Base-by-base conservation (phyloP, 1,139 yeast genomes). In the Suhomyces kunorum region DNA sequence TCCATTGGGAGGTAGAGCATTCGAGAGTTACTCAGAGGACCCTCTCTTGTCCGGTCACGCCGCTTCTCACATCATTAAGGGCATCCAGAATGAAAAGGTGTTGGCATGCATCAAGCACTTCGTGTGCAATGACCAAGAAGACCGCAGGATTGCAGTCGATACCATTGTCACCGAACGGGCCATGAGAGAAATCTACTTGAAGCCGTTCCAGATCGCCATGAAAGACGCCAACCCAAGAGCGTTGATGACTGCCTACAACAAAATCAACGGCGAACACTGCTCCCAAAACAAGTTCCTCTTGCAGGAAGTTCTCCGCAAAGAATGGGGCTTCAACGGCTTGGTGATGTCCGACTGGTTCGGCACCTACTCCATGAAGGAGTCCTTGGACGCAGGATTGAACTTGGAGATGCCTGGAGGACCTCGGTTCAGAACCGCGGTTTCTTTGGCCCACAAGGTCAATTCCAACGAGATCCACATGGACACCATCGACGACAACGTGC, bases 401-500 rank as follows among this genome's bases (percentile, higher is more conserved):
- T 50, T 54, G 46, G 58, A 54, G 34, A 54, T 54, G 58, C 58
- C 58, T 7, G 58, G 58, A 7, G 51, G 50, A 5, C 36, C 54
- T 23, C 37, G 55, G 19, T 50, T 51, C 45, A 45, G 55, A 32
- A 31, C 44, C 34, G 33, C 46, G 29, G 34, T 49, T 38, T 40
- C 45, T 13, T 41, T 47, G 18, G 28, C 45, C 12, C 57, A 53
- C 38, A 42, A 42, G 19, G 48, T 51, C 20, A 28, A 39, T 26
- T 14, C 34, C 15, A 40, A 42, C 34, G 44, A 43, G 14, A 39
- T 61, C 28, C 63, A 57, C 46, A 47, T 47, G 23, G 63, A 61
- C 27, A 56, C 60, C 16, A 53, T 67, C 31, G 71, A 80, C 45
- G 72, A 66, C 13, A 68, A 80, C 47, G 81, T 66, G 33, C 58